Conservation (phyloP, 106 monocot genomes). For the Iris macrosiphon region DNA sequence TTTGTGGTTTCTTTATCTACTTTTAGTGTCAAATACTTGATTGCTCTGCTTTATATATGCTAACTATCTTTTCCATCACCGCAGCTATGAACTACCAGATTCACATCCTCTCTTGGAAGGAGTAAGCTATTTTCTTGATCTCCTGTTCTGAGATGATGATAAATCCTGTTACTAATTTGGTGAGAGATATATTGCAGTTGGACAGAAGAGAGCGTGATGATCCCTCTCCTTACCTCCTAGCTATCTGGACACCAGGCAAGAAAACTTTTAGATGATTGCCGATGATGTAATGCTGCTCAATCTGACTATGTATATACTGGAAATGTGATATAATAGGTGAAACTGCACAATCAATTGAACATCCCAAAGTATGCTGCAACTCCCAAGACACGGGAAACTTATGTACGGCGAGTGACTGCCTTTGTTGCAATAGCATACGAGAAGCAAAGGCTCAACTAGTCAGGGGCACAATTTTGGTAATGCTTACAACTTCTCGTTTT, state of each 20-base stretch:
- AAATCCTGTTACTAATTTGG: too few species aligned
- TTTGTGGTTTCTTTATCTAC: too few species aligned
- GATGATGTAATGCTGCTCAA: neutral
- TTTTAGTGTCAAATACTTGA: too few species aligned
- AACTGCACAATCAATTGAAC: constrained; percentile 51
- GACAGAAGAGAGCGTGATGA: constrained; percentile 59
- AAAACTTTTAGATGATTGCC: neutral
- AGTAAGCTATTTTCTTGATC: constrained; percentile 21
- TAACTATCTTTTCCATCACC: neutral
- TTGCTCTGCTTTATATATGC: too few species aligned
- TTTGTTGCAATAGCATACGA: constrained; percentile 45
- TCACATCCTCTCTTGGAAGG: constrained; percentile 35
- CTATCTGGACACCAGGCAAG: constrained; percentile 77
- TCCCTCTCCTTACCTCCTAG: constrained; percentile 56
- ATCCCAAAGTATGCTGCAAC: constrained; percentile 35
- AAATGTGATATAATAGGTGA: constrained; percentile 25
- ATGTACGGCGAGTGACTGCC: constrained; percentile 35
- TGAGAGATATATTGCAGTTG: constrained; percentile 42
- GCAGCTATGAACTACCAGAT: constrained; percentile 59
- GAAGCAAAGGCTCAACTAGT: constrained; percentile 47
- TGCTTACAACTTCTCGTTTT: neutral
- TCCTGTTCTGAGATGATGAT: too few species aligned
- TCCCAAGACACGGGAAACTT: constrained; percentile 24
- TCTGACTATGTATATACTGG: neutral
- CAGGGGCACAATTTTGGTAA: constrained; percentile 54